Evolutionary conservation across 257 asterid genomes (phyloP).

Genomic region (Fraxinus cuspidata): DNA sequence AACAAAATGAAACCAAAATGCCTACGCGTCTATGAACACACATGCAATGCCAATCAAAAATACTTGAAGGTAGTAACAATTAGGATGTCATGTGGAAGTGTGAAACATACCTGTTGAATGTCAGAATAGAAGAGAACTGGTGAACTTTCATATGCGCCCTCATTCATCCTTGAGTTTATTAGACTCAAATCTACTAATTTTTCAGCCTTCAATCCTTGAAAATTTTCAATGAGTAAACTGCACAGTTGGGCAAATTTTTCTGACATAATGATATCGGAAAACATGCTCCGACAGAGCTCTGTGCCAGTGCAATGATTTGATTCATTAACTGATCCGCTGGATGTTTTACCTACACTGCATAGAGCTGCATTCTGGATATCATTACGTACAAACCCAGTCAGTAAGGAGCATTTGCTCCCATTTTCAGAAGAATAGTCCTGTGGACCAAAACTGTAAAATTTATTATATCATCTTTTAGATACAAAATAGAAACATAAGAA

Average conservation of each 20-base stretch:
- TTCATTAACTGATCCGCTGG: conserved; percentile 40
- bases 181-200: conserved; percentile 54
- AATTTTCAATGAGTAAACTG: conserved; percentile 51
- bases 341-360: conserved; percentile 24
- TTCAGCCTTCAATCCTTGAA: conserved; percentile 56
- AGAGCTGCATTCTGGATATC: conserved; percentile 32
- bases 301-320: conserved; percentile 34
- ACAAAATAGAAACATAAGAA: background rate
- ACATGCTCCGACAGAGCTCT: conserved; percentile 49
- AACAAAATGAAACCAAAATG: conserved; percentile 1
- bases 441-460: conserved; percentile 18
- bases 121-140: conserved; percentile 71
- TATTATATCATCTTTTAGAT: background rate
- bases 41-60: background rate
- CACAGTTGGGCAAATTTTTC: conserved; percentile 66
- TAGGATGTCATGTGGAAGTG: background rate
- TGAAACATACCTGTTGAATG: conserved; percentile 65
- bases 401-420: conserved; percentile 37
- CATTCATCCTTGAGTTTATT: conserved; percentile 73
- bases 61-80: background rate
- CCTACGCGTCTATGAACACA: background rate
- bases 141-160: conserved; percentile 66
- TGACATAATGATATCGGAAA: conserved; percentile 55
- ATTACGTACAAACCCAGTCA: conserved; percentile 23
- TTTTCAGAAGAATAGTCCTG: conserved; percentile 59